Conservation (phyloP, 768 basidiomycete species). For the Pleurotus eryngii region DNA sequence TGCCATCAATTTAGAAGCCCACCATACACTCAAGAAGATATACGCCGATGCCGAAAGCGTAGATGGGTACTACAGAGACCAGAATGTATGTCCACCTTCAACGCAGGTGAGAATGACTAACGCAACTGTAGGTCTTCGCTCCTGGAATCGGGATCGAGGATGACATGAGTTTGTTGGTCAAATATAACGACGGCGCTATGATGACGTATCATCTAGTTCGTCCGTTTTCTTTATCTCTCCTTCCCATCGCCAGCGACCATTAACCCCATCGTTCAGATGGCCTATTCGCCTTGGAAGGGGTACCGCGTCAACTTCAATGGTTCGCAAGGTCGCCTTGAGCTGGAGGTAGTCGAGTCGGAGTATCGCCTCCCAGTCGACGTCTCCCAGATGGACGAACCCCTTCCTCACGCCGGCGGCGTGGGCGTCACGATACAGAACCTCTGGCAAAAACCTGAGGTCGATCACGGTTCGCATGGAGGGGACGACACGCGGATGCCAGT, state of each 20-base stretch:
- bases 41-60: conserved; percentile 45
- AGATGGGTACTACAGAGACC: conserved; percentile 48
- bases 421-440: conserved; percentile 41
- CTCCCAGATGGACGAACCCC: conserved; percentile 26
- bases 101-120: background rate
- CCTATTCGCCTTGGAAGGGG: conserved; percentile 44
- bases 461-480: conserved; percentile 44
- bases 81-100: conserved; percentile 29
- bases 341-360: conserved; percentile 45
- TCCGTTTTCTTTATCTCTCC: background rate
- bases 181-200: conserved; percentile 43
- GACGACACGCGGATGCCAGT: conserved; percentile 46
- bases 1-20: conserved; percentile 42
- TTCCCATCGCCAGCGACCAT: background rate
- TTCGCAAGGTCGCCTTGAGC: conserved; percentile 46
- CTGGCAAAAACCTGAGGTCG: conserved; percentile 38
- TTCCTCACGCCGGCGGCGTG: conserved; percentile 40
- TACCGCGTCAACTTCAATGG: conserved; percentile 54
- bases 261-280: conserved; percentile 23
- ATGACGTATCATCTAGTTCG: conserved; percentile 50
- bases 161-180: conserved; percentile 47
- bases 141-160: conserved; percentile 47
- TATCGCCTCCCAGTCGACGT: conserved; percentile 28
- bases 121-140: conserved; percentile 31
- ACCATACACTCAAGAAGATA: conserved; percentile 38